Evolutionary conservation across 2,329 filamentous ascomycete genomes (phyloP).

Genomic region (Penicillium sp.): DNA sequence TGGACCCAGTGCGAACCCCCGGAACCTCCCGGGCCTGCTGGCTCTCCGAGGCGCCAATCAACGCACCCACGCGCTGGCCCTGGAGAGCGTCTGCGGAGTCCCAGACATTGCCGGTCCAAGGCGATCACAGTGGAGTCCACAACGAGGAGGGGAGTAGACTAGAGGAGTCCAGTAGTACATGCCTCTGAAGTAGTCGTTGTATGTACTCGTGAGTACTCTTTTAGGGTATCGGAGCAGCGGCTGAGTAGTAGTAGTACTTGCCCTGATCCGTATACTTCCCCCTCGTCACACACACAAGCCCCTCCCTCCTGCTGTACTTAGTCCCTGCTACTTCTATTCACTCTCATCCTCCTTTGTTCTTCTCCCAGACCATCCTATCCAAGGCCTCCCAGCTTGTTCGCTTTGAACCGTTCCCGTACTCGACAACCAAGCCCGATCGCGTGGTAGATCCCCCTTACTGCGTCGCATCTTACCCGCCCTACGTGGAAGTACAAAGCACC

Average conservation of each 20-base stretch:
- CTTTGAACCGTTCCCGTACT: background rate
- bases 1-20: constrained; percentile 6
- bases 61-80: constrained; percentile 22
- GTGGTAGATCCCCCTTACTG: constrained; percentile 21
- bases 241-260: background rate
- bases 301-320: background rate
- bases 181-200: background rate
- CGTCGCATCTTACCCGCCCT: constrained; percentile 22
- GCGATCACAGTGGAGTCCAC: constrained; percentile 11
- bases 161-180: background rate
- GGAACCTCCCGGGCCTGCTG: constrained; percentile 21
- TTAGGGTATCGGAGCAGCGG: background rate
- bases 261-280: constrained; percentile 2
- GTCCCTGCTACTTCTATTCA: background rate
- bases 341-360: background rate
- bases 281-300: constrained; percentile 10
- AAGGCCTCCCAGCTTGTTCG: background rate
- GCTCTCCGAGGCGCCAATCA: constrained; percentile 28
- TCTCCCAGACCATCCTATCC: background rate
- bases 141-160: background rate
- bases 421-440: background rate
- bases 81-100: constrained; percentile 19
- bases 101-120: constrained; percentile 20
- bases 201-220: background rate
- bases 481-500: constrained; percentile 5